A percentile compares a stretch with the other conserved stretches of the same genome.
phyloP scores from a whole-genome alignment of 208 protist species.

The Lotmaria passim region DNA sequence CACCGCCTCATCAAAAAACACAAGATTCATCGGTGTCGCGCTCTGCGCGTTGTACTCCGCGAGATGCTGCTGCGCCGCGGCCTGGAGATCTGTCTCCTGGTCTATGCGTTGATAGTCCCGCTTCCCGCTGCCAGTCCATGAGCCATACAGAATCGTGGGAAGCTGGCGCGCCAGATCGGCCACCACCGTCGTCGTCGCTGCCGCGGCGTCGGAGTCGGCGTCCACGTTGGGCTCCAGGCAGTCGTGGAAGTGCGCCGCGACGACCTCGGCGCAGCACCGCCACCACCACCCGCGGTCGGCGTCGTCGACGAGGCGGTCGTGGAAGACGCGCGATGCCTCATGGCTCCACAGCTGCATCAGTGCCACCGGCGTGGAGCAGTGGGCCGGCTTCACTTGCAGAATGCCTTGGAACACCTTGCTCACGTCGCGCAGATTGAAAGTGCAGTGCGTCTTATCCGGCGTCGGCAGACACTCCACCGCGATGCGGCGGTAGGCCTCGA shows the following conservation, averaged over 20 bases:
- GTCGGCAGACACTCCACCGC: conserved; percentile 95
- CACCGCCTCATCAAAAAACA: conserved; percentile 97
- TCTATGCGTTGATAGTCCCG: conserved; percentile 64
- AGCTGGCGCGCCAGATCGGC: conserved; percentile 27
- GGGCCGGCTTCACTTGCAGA: conserved; percentile 81
- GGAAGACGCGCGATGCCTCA: conserved; percentile 96
- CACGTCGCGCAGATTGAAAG: conserved; percentile 98
- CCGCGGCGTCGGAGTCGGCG: background rate
- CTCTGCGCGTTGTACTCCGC: conserved; percentile 93
- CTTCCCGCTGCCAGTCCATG: conserved; percentile 47
- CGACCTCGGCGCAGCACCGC: conserved; percentile 65
- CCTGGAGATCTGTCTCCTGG: conserved; percentile 34
- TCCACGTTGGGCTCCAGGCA: conserved; percentile 28
- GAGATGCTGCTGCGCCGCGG: conserved; percentile 83
- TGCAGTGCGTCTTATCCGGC: conserved; percentile 98
- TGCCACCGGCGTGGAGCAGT: conserved; percentile 50
- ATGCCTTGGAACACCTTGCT: conserved; percentile 97
- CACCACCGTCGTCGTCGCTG: conserved; percentile 19
- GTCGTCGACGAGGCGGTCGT: conserved; percentile 96
- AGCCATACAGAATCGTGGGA: conserved; percentile 59
- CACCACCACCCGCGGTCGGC: conserved; percentile 93
- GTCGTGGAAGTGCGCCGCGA: conserved; percentile 60
- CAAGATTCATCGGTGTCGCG: conserved; percentile 89
- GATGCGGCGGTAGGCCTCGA: conserved; percentile 94
- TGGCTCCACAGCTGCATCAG: conserved; percentile 95